Percentiles rank a stretch among this genome's conserved stretches.
Evolutionary conservation across 2,329 filamentous ascomycete species (phyloP).

Genomic region (Trichoderma semiorbis): DNA sequence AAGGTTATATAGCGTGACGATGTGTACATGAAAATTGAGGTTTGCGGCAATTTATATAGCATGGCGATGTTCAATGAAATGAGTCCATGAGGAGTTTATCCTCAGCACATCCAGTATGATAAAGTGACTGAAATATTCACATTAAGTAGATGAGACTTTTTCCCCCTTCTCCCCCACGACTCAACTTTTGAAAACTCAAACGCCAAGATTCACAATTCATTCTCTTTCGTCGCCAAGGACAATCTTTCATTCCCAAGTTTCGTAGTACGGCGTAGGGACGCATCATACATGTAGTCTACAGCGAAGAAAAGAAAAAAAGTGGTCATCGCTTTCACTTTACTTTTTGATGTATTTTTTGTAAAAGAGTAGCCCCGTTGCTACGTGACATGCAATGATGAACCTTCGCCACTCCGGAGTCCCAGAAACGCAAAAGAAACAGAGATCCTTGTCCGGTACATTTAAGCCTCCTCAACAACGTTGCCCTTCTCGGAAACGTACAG

Average conservation of each 20-base stretch:
- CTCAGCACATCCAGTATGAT: too few species aligned
- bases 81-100: background rate
- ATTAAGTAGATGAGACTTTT: background rate
- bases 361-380: constrained; percentile 47
- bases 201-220: background rate
- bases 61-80: background rate
- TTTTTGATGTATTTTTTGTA: constrained; percentile 28
- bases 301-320: background rate
- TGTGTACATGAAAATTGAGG: background rate
- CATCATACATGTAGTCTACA: constrained; percentile 1
- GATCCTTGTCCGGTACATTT: constrained; percentile 41
- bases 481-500: constrained; percentile 99
- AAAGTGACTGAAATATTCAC: background rate
- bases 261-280: background rate
- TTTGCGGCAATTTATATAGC: background rate
- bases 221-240: background rate
- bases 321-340: constrained; percentile 31
- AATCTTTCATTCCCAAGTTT: background rate
- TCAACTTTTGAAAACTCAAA: background rate
- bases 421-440: constrained; percentile 56
- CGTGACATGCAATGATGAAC: constrained; percentile 60
- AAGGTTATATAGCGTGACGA: background rate
- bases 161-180: background rate
- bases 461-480: constrained; percentile 76
- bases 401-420: constrained; percentile 62